phyloP scores from a whole-genome alignment of 129 eudicot species.

The Oenanthe sinensis region DNA sequence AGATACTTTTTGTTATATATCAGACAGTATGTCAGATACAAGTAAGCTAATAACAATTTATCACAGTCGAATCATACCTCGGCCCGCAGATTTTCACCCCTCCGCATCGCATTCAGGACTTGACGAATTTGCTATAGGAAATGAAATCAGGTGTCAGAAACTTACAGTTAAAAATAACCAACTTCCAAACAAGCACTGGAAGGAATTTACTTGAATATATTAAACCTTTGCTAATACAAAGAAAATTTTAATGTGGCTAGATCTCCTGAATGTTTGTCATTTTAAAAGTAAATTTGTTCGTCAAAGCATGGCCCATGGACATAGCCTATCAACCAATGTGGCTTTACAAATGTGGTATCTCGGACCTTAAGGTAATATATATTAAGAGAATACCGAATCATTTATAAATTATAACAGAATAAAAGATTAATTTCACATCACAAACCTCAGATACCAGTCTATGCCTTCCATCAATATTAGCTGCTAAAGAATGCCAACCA shows the following conservation, averaged over 20 bases:
- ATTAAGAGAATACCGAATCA: background rate
- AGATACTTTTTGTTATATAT: background rate
- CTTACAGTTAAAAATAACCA: background rate
- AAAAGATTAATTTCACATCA: background rate
- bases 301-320: too few relatives aligned
- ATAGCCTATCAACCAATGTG: too few relatives aligned
- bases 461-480: constrained; percentile 63
- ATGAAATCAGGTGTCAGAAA: background rate
- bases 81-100: constrained; percentile 64
- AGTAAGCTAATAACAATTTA: background rate
- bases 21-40: background rate
- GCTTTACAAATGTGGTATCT: too few relatives aligned
- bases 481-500: constrained; percentile 62
- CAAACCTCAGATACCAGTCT: constrained; percentile 64
- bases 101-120: constrained; percentile 64
- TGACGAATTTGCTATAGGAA: constrained; percentile 59
- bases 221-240: background rate
- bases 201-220: background rate
- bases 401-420: background rate
- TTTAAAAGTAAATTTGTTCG: too few relatives aligned
- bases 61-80: constrained; percentile 50
- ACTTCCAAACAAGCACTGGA: background rate
- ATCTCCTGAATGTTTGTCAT: background rate
- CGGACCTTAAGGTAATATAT: too few relatives aligned
- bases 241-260: background rate